Conservation (phyloP, 1,284 basidiomycete genomes). For the Ustilago tritici region DNA sequence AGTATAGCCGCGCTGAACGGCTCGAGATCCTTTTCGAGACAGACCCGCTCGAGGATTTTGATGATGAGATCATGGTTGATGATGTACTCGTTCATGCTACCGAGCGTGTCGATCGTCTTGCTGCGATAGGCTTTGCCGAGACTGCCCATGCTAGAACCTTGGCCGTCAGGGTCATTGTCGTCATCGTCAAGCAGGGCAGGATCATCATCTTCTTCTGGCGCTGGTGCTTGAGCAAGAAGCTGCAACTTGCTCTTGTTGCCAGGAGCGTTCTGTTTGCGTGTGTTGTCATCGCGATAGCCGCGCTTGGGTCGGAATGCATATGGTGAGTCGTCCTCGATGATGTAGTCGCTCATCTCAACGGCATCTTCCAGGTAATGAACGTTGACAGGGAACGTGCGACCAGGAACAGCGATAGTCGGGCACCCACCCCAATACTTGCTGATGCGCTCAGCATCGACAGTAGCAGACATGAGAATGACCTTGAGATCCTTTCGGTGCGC, state of each 20-base stretch:
- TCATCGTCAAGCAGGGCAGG: conserved; percentile 81
- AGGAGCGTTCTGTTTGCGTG: conserved; percentile 52
- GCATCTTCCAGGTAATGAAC: conserved; percentile 91
- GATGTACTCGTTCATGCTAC: conserved; percentile 86
- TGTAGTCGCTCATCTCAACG: conserved; percentile 86
- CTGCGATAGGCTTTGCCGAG: conserved; percentile 76
- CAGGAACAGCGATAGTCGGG: conserved; percentile 82
- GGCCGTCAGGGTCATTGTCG: conserved; percentile 74
- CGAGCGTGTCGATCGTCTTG: conserved; percentile 82
- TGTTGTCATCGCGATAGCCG: conserved; percentile 34
- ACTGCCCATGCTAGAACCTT: conserved; percentile 68
- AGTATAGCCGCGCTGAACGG: conserved; percentile 84
- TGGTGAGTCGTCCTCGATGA: conserved; percentile 79
- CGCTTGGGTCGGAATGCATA: conserved; percentile 75
- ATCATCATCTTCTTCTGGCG: conserved; percentile 78
- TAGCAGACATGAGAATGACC: conserved; percentile 97
- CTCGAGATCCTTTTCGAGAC: conserved; percentile 75
- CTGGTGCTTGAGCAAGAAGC: conserved; percentile 73
- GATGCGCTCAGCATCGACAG: conserved; percentile 90
- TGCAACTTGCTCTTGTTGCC: conserved; percentile 76
- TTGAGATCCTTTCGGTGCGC: conserved; percentile 84
- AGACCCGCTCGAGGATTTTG: conserved; percentile 86
- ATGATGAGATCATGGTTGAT: conserved; percentile 77
- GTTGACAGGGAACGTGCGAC: conserved; percentile 96
- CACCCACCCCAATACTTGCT: conserved; percentile 92